Conservation (phyloP, 257 asterid genomes). For the Penstemon davidsonii region DNA sequence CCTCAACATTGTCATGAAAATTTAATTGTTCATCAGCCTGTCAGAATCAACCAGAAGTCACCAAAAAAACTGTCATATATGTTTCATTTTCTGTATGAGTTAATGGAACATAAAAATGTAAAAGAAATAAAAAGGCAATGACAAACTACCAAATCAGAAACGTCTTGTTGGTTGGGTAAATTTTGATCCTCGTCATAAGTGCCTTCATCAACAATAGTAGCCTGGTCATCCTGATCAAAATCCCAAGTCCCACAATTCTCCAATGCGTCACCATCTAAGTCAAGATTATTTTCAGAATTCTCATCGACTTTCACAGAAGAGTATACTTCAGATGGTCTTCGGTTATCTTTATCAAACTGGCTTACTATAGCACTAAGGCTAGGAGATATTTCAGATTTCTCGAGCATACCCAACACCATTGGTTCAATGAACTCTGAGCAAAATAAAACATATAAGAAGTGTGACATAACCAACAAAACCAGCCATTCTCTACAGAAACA, state of each 20-base stretch:
- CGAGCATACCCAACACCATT: constrained; percentile 67
- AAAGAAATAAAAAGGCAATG: constrained; percentile 14
- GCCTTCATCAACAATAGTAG: constrained; percentile 55
- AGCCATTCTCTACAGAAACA: constrained; percentile 12
- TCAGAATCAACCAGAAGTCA: constrained; percentile 31
- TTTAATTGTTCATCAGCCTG: constrained; percentile 56
- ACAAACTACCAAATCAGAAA: constrained; percentile 40
- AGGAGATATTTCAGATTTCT: constrained; percentile 72
- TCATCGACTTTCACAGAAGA: constrained; percentile 44
- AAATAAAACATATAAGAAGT: constrained; percentile 22
- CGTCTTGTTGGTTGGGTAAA: constrained; percentile 53
- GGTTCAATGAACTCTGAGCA: constrained; percentile 63
- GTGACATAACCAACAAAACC: constrained; percentile 10
- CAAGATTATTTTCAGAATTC: constrained; percentile 36
- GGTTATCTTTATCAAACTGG: constrained; percentile 63
- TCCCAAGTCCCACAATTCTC: constrained; percentile 60
- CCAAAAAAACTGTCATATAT: neutral
- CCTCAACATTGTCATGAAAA: constrained; percentile 49
- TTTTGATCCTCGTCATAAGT: constrained; percentile 45
- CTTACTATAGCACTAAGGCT: constrained; percentile 64
- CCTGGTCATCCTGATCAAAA: constrained; percentile 68
- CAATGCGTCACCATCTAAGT: constrained; percentile 42
- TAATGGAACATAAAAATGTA: constrained; percentile 12
- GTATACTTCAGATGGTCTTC: constrained; percentile 53
- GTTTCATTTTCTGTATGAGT: constrained; percentile 5